Conservation (phyloP, 1,284 basidiomycete genomes). For the Termitomyces sp. region DNA sequence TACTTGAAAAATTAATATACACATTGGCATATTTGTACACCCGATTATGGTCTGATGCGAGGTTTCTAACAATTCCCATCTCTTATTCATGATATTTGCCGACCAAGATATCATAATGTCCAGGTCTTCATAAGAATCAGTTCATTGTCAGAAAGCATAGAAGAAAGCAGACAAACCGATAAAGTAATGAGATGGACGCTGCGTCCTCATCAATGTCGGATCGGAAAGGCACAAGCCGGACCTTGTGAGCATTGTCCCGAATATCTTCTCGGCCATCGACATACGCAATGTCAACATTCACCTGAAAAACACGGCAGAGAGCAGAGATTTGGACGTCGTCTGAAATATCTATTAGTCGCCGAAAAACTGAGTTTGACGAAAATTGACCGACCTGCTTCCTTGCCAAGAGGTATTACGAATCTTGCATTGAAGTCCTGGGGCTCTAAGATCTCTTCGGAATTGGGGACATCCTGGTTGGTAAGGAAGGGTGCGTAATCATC, state of each 20-base stretch:
- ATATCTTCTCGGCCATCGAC: slow-evolving; percentile 50
- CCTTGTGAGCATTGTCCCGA: slow-evolving; percentile 32
- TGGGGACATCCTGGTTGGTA: slow-evolving; percentile 51
- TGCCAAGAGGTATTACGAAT: slow-evolving; percentile 76
- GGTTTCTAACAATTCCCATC: not conserved
- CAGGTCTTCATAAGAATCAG: slow-evolving; percentile 43
- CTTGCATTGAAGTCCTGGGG: slow-evolving; percentile 68
- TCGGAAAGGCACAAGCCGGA: slow-evolving; percentile 72
- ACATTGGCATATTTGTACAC: not conserved
- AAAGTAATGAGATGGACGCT: slow-evolving; percentile 60
- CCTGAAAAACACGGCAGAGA: slow-evolving; percentile 60
- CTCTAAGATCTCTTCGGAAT: slow-evolving; percentile 54
- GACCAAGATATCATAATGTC: slow-evolving; percentile 69
- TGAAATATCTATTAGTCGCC: slow-evolving; percentile 19
- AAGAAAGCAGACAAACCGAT: slow-evolving; percentile 49
- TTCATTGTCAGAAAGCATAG: not conserved
- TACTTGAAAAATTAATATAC: not conserved
- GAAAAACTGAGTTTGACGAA: not conserved
- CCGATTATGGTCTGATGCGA: not conserved
- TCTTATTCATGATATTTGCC: slow-evolving; percentile 1
- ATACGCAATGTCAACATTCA: slow-evolving; percentile 77
- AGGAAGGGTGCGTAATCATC: slow-evolving; percentile 70
- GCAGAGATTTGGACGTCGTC: slow-evolving; percentile 86
- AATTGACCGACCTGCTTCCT: slow-evolving; percentile 63
- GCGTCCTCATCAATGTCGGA: slow-evolving; percentile 33